Evolutionary conservation across 2,329 filamentous ascomycete genomes (phyloP).

Genomic region (Neonectria punicea): DNA sequence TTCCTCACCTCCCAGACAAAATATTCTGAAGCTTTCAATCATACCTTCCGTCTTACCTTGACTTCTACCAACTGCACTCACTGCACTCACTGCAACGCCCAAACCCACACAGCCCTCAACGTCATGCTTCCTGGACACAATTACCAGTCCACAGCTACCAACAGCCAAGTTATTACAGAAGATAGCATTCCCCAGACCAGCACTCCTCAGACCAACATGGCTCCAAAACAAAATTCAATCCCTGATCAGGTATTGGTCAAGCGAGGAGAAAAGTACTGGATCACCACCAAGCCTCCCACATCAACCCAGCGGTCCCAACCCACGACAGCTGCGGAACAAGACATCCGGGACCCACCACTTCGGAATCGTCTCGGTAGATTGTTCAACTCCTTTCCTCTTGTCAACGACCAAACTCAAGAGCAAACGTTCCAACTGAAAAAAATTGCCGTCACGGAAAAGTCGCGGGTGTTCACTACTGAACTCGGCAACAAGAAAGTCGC

Average conservation of each 20-base stretch:
- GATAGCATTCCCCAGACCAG: not conserved
- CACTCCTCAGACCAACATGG: not conserved
- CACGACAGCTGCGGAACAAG: not conserved
- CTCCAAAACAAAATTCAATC: no score
- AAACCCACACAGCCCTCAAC: not conserved
- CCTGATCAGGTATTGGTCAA: constrained; percentile 1
- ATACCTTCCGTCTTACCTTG: not conserved
- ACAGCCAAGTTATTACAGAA: not conserved
- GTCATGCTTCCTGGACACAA: not conserved
- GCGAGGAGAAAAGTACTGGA: constrained; percentile 1
- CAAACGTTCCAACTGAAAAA: constrained; percentile 1
- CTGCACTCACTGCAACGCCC: not conserved
- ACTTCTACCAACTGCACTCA: not conserved
- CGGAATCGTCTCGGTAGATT: not conserved
- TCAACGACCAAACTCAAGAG: not conserved
- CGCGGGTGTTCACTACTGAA: constrained; percentile 5
- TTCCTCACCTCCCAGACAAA: not conserved
- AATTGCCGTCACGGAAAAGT: not conserved
- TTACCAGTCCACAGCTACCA: not conserved
- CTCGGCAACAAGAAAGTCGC: not conserved
- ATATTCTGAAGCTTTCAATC: not conserved
- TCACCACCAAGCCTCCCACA: constrained; percentile 4
- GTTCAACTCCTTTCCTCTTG: not conserved
- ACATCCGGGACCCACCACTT: not conserved
- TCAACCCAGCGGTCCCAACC: not conserved